Evolutionary conservation across 371 early-diverging fungal genomes (phyloP).

Genomic region (Mucor velutinosus): DNA sequence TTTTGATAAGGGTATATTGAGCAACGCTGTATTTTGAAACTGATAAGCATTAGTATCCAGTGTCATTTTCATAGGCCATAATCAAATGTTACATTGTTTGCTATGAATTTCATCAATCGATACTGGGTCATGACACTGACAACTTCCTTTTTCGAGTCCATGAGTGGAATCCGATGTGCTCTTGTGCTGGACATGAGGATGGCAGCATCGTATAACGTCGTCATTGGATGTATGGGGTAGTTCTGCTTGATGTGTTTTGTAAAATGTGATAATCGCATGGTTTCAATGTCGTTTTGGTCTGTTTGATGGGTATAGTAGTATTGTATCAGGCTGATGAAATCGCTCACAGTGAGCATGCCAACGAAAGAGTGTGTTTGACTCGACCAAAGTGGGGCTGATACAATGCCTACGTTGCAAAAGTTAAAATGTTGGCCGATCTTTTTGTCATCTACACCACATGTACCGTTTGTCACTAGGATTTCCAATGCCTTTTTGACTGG

Average conservation of each 20-base stretch:
- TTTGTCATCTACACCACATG: not conserved
- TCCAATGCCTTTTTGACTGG: conserved; percentile 86
- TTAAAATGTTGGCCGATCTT: not conserved
- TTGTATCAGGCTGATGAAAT: conserved; percentile 86
- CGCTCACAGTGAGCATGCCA: conserved; percentile 88
- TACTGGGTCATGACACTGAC: conserved; percentile 67
- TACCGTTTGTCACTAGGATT: conserved; percentile 85
- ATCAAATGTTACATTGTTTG: conserved; percentile 34
- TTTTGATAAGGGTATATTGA: not conserved
- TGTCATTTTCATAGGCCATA: not conserved
- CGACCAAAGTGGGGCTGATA: conserved; percentile 89
- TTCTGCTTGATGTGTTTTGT: conserved; percentile 44
- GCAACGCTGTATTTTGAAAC: not conserved
- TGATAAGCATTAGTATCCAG: not conserved
- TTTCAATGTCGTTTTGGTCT: conserved; percentile 76
- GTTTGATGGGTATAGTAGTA: conserved; percentile 72
- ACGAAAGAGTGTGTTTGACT: conserved; percentile 69
- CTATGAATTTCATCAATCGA: conserved; percentile 81
- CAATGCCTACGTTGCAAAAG: conserved; percentile 69
- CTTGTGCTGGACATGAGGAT: conserved; percentile 68
- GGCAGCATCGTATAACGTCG: conserved; percentile 75
- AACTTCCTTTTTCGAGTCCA: conserved; percentile 69
- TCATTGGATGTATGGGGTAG: conserved; percentile 68
- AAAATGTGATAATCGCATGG: conserved; percentile 67
- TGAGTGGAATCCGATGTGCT: conserved; percentile 80